A percentile compares a stretch with the other conserved stretches of the same genome.
phyloP scores from a whole-genome alignment of 352 stramenopile species.

The Pythium scleroteichum region DNA sequence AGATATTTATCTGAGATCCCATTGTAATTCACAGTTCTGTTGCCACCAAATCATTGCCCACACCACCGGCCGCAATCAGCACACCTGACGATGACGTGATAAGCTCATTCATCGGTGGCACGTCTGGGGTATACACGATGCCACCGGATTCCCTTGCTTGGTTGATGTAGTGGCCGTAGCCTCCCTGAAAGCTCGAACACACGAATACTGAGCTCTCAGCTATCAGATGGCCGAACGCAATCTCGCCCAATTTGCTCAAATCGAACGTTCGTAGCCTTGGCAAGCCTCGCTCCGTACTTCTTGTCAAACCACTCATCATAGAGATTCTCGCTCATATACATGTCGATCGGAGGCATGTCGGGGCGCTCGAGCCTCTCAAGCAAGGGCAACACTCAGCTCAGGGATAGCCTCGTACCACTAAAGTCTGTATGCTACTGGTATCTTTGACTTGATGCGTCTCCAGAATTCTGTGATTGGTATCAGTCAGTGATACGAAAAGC shows the following conservation, averaged over 20 bases:
- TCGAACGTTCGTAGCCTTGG: constrained; percentile 25
- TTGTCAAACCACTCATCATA: constrained; percentile 40
- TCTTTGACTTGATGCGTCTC: too few species aligned
- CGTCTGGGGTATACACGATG: constrained; percentile 46
- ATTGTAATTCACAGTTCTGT: too few species aligned
- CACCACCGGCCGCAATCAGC: constrained; percentile 37
- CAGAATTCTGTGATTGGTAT: too few species aligned
- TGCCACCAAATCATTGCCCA: constrained; percentile 40
- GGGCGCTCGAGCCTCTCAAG: constrained; percentile 40
- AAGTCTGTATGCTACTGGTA: too few species aligned
- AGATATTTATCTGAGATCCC: too few species aligned
- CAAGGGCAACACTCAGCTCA: too few species aligned
- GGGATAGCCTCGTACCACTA: too few species aligned
- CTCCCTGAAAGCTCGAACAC: constrained; percentile 57
- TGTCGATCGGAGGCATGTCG: constrained; percentile 45
- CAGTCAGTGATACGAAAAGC: too few species aligned
- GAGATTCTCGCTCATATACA: constrained; percentile 47
- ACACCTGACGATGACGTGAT: constrained; percentile 42
- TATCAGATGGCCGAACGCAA: constrained; percentile 52
- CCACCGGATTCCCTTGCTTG: constrained; percentile 44
- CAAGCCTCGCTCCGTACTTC: constrained; percentile 26
- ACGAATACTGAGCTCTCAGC: constrained; percentile 51
- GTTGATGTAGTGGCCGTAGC: constrained; percentile 70
- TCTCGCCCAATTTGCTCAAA: constrained; percentile 30
- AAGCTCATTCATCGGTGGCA: constrained; percentile 64